Conservation (phyloP, 2,329 filamentous ascomycete species). For the Trichoderma oligosporum region DNA sequence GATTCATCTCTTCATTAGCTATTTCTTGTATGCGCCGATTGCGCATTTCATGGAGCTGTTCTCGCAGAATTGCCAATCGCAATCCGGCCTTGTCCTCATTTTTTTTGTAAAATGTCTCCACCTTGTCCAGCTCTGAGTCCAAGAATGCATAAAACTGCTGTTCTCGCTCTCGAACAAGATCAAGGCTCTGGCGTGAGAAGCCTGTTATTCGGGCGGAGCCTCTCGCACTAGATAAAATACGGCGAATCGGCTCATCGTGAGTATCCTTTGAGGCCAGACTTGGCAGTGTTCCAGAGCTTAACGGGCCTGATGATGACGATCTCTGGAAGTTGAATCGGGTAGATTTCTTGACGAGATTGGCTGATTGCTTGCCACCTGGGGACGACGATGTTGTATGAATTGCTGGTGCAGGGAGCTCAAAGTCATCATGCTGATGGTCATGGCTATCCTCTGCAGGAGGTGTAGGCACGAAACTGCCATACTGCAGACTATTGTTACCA, state of each 20-base stretch:
- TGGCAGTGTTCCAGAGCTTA: constrained; percentile 19
- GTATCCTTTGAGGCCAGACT: constrained; percentile 17
- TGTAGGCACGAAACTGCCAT: constrained; percentile 51
- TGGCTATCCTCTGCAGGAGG: constrained; percentile 35
- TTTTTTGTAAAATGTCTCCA: constrained; percentile 81
- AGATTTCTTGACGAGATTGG: constrained; percentile 14
- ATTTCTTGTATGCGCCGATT: constrained; percentile 76
- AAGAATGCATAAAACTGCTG: constrained; percentile 85
- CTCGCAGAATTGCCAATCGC: constrained; percentile 65
- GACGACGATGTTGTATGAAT: constrained; percentile 36
- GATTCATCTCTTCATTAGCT: constrained; percentile 38
- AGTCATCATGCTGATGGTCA: too few relatives aligned
- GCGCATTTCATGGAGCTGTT: constrained; percentile 90
- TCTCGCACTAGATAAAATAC: constrained; percentile 34
- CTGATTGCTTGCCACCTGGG: constrained; percentile 24
- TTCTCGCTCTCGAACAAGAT: constrained; percentile 68
- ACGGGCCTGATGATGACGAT: background rate
- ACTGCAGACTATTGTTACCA: constrained; percentile 43
- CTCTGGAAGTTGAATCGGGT: background rate
- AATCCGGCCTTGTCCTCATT: constrained; percentile 83
- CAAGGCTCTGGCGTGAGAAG: constrained; percentile 37
- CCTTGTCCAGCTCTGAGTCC: constrained; percentile 81
- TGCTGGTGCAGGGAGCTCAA: constrained; percentile 54
- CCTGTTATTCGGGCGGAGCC: constrained; percentile 8
- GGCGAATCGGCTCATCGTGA: constrained; percentile 27